Percentiles rank a stretch among this genome's conserved stretches.
Evolutionary conservation across 2,329 filamentous ascomycete genomes (phyloP).

Genomic region (Ceratocystis smalleyi): DNA sequence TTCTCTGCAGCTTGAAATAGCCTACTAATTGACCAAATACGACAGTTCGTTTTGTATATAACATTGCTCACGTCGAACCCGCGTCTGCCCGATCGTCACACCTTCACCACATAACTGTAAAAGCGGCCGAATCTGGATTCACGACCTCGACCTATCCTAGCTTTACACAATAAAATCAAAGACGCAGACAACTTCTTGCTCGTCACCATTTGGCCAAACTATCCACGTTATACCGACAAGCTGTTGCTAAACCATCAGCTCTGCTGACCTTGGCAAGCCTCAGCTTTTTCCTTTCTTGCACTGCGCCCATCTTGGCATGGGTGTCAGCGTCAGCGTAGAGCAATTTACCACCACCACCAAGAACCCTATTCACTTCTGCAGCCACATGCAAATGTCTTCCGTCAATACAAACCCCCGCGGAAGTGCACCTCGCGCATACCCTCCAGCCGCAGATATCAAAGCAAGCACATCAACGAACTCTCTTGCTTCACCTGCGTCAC

Average conservation of each 20-base stretch:
- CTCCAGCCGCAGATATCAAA: background rate
- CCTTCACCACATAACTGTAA: too few relatives aligned
- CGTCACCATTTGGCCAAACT: background rate
- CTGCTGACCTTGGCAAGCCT: too few relatives aligned
- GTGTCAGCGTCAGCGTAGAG: too few relatives aligned
- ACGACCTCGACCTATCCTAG: background rate
- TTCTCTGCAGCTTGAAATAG: background rate
- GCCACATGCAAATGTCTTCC: background rate
- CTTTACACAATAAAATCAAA: background rate
- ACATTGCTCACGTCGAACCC: background rate
- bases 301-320: too few relatives aligned
- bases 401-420: background rate
- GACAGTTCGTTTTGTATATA: background rate
- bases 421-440: background rate
- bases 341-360: too few relatives aligned
- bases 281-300: too few relatives aligned
- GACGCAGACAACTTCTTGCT: background rate
- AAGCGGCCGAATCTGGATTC: too few relatives aligned
- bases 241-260: too few relatives aligned
- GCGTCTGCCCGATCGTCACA: background rate
- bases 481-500: constrained; percentile 1
- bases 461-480: background rate
- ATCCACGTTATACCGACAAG: background rate
- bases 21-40: background rate
- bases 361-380: background rate